Evolutionary conservation across 1,139 yeast genomes (phyloP), one percentile per base, ranked within the genome.

Genomic region (Tardiomyces digboiensis): DNA sequence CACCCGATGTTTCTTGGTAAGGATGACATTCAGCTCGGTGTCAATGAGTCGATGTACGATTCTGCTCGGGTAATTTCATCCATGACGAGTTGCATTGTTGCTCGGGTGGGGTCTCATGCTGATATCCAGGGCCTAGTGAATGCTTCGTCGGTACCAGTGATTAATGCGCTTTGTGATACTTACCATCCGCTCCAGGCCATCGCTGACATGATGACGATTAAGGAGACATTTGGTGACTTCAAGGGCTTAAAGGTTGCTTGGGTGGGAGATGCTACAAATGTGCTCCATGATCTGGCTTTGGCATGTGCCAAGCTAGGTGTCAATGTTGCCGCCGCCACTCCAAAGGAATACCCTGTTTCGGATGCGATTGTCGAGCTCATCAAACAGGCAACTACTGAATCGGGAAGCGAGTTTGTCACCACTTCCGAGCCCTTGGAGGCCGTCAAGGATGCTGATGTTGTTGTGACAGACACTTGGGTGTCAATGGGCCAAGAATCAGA

Each of bases 201-300:
- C 52, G 80, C 97, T 45, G 98, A 91, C 63, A 60, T 91, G 48
- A 69, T 87, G 55, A 88, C 97, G 4, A 84, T 91, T 47, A 79
- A 81, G 53, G 97, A 91, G 64, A 65, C 81, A 3, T 84, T 87
- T 59, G 79, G 77, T 2, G 56, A 56, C 38, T 64, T 75, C 13
- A 60, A 76, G 51, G 84, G 84, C 2, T 72, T 88, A 52, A 89
- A 88, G 57, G 69, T 91, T 47, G 80, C 97, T 1, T 91, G 98
- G 98, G 78, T 91, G 21, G 98, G 98, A 47, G 98, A 91, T 62
- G 82, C 97, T 39, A 91, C 91, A 63, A 91, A 91, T 59, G 98
- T 91, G 33, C 80, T 91, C 51, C 91, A 91, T 63, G 98, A 91
- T 65, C 73, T 91, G 65, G 79, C 94, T n/a, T 78, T 89, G 54